Base-by-base conservation (phyloP, 768 basidiomycete species). In the Leucosporidium yakuticum region DNA sequence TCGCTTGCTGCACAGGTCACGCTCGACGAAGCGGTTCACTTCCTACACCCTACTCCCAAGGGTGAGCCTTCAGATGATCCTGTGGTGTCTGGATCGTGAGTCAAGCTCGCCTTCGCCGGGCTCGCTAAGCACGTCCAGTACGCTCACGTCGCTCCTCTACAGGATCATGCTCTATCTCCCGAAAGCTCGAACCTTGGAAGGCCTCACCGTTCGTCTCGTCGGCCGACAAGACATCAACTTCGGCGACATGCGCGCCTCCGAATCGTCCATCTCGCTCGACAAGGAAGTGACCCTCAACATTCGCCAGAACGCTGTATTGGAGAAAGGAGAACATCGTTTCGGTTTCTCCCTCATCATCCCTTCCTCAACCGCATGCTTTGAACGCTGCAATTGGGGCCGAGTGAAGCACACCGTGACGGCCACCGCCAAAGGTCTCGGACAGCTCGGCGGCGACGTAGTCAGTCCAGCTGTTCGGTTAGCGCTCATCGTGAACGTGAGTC, bases 321-420 rank as follows among this genome's bases (percentile, higher is more conserved):
- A 68, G 29, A 68, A 67, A 36, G 70, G 70, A 4, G 67, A 68
- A 27, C 70, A 71, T 50, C 51, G 36, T 0, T 67, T 71, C 47
- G 63, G 62, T 62, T 74, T 74, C 65, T 67, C 67, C 29, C n/a
- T 74, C 49, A 67, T 69, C 50, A 63, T 74, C 8, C 73, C 73
- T 2, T 66, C 69, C 29, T 8, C 7, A 11, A 32, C 34, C 11
- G 2, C 60, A 5, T 54, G 65, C 48, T 71, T 66, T 36, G 73
- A 74, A 54, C 67, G 73, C 0, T 71, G 64, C 27, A 60, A 69
- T 25, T 69, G 64, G n/a, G 73, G 73, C 6, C 61, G 70, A 17
- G 68, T 71, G 7, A 53, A 64, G 20, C 68, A 74, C 36, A 61
- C 50, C 8, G 65, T 71, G 27, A 68, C 61, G 19, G 70, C 70